phyloP scores from a whole-genome alignment of 257 asterid genomes.

The Mentha longifolia region DNA sequence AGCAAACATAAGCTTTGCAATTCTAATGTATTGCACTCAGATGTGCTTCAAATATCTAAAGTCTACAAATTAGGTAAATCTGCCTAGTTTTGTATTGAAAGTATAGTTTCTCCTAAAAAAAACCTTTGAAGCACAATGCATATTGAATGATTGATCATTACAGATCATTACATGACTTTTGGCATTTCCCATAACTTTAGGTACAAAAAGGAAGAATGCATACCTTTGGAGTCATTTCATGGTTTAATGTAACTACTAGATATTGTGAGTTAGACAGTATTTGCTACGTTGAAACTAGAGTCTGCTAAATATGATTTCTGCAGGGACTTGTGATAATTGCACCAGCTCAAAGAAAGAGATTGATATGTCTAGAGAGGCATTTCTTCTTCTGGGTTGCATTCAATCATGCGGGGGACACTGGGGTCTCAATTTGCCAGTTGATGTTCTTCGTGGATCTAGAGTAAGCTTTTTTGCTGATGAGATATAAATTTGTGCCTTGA shows the following conservation, averaged over 20 bases:
- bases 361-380: constrained; percentile 90
- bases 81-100: neutral
- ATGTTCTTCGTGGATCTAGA: constrained; percentile 95
- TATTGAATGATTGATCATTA: constrained; percentile 2
- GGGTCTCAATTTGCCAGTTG: constrained; percentile 92
- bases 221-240: constrained; percentile 21
- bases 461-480: constrained; percentile 55
- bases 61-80: neutral
- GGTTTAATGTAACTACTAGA: neutral
- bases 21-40: neutral
- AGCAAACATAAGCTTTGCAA: neutral
- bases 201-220: constrained; percentile 3
- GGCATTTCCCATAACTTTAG: constrained; percentile 2
- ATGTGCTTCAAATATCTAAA: neutral
- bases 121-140: constrained; percentile 14
- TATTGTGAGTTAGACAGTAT: constrained; percentile 20
- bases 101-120: neutral
- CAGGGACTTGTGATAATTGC: constrained; percentile 95
- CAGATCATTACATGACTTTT: neutral
- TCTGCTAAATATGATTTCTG: constrained; percentile 34
- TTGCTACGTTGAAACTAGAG: constrained; percentile 11
- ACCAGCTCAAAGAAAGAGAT: constrained; percentile 67
- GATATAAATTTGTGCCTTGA: constrained; percentile 20
- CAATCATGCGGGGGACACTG: constrained; percentile 80
- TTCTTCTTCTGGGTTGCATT: constrained; percentile 86